These are phyloP conservation scores for Hevea brasiliensis DNA, from an alignment of 345 rosid genomes.

Conservation along the genomic window DNA sequence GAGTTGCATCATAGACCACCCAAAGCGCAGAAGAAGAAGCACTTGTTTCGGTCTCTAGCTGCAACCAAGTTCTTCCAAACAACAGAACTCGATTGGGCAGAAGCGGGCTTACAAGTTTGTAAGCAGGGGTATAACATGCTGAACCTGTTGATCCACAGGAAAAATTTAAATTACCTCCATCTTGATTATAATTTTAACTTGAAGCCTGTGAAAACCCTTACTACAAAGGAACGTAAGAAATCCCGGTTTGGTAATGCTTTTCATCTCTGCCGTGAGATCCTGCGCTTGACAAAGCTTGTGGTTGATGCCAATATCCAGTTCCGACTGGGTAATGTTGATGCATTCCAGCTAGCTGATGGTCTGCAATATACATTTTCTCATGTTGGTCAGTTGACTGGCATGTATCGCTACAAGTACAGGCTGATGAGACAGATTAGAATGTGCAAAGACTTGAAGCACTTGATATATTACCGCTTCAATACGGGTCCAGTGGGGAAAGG, in stretches of 20 bases:
- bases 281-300: constrained; percentile 93
- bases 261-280: constrained; percentile 97
- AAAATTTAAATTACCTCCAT: constrained; percentile 89
- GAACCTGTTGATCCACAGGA: constrained; percentile 92
- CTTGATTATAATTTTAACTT: constrained; percentile 95
- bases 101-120: constrained; percentile 99
- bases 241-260: constrained; percentile 98
- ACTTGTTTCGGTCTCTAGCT: constrained; percentile 88
- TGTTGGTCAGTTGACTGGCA: constrained; percentile 98
- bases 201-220: constrained; percentile 98
- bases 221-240: constrained; percentile 95
- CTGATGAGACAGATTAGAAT: constrained; percentile 96
- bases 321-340: constrained; percentile 95
- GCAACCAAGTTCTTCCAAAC: constrained; percentile 99
- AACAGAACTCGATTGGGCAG: constrained; percentile 99
- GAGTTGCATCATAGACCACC: constrained; percentile 99
- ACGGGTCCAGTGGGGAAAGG: constrained; percentile 99
- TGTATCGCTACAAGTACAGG: constrained; percentile 96
- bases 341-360: constrained; percentile 97
- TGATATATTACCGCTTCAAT: constrained; percentile 94
- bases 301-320: constrained; percentile 98
- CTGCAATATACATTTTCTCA: constrained; percentile 95
- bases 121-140: constrained; percentile 99
- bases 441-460: constrained; percentile 97
- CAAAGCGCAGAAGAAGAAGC: constrained; percentile 99